Base-by-base conservation (phyloP, 345 rosid genomes). In the Sisymbrium altissimum region DNA sequence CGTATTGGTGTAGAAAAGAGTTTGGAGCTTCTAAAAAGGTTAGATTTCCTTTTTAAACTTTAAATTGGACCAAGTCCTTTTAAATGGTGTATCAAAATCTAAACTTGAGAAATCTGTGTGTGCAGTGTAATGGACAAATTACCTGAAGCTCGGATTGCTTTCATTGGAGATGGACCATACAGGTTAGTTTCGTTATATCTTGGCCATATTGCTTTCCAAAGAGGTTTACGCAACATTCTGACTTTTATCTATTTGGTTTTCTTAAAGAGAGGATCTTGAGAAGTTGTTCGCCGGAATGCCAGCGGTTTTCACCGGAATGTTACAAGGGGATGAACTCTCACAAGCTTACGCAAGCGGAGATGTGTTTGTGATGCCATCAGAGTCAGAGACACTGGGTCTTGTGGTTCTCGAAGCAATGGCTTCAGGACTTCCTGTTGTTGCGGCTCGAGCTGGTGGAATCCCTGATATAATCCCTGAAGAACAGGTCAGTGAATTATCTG, bases 341-440 rank as follows among this genome's bases (percentile, higher is more conserved):
- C 90, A 90, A 79, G 99, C 98, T 13, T 95, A 92, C 71, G 98
- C 99, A 6, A 95, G 99, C 39, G 99, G 97, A 17, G 99, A 95
- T 72, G 90, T 92, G 55, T 95, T 95, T 55, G 83, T 84, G 76
- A 95, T 92, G 97, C 99, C 99, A 45, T 95, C 99, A 9, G 99
- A 92, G 74, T 92, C 99, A 1, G 97, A 92, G 80, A 95, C 99
- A 12, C 96, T 95, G 1, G 99, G 99, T 36, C 96, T 85, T 5
- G 99, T 95, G 1, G 99, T 95, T 68, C 82, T 92, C 72, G 99
- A 92, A 74, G 96, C 99, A 66, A 95, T 95, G 99, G 84, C 99
- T 66, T 95, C 99, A 0, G 99, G 97, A 15, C 77, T 86, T 55
- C 94, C 97, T 0, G 97, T 95, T 35, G 97, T 95, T 66, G 99